Evolutionary conservation across 371 early-diverging fungal genomes (phyloP), one percentile per base, ranked within the genome.

Genomic region (Mucor mucedo): DNA sequence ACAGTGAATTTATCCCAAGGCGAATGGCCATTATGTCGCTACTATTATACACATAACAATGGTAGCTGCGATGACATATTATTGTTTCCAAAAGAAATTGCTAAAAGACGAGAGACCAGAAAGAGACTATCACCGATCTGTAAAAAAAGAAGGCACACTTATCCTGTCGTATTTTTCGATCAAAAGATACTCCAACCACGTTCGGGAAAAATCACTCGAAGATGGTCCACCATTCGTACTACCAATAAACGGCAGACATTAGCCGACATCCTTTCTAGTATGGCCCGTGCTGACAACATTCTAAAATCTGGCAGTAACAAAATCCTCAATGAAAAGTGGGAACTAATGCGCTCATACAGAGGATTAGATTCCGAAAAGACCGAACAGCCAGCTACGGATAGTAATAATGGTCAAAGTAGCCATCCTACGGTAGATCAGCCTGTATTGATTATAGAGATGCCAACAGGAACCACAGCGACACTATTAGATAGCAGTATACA

Each of bases 31-130:
- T 21, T 69, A 3, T 56, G 60, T 21, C 52, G 21, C 13, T 69
- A 64, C 27, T 64, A 69, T 32, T 69, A 47, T 35, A 65, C 61
- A 5, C 58, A 60, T 45, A 64, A 64, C 27, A 69, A 55, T 27
- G 65, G 61, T 13, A 60, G 61, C 21, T 52, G 57, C 13, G 69
- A 65, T 27, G 61, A 64, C 28, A 45, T 69, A n/a, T 38, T 60
- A 41, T 42, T 42, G 41, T 30, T 3, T 8, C 9, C 2, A 2
- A 41, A 29, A 40, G 11, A 9, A 39, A 5, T 21, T 8, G 21
- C 21, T 8, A 21, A 5, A 47, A 47, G 35, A 35, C 35, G 35
- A 35, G 27, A 47, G 16, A 7, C 47, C 27, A 21, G 47, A 47
- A 33, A 47, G 4, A 44, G 44, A 27, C 11, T 6, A 3, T 16